Percentiles rank a stretch among this genome's conserved stretches.
phyloP scores from a whole-genome alignment of 2,329 filamentous ascomycete species.

The Fusarium piperis region DNA sequence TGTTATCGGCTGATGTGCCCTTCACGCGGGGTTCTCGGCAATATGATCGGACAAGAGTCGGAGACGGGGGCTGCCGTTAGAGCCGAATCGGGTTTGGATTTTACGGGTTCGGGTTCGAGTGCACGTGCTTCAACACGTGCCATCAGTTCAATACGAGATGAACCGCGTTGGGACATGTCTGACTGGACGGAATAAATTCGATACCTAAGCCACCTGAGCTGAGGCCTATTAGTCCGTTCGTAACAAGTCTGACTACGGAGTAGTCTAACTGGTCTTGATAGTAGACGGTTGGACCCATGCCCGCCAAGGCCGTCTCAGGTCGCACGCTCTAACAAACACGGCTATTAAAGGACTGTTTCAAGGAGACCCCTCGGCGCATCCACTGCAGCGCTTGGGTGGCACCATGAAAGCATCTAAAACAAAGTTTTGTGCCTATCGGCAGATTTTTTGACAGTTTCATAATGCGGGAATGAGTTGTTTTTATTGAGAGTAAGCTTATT shows the following conservation, averaged over 20 bases:
- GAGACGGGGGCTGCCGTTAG: not conserved
- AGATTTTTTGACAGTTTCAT: not conserved
- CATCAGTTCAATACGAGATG: not conserved
- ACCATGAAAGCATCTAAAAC: not conserved
- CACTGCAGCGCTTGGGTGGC: not conserved
- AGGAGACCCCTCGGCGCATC: not conserved
- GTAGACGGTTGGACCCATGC: not conserved
- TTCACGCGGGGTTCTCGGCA: slow-evolving; percentile 18
- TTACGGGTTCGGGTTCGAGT: not conserved
- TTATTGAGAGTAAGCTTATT: not conserved
- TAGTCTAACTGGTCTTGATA: not conserved
- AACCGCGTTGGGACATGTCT: not conserved
- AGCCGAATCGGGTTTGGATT: slow-evolving; percentile 28
- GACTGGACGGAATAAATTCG: slow-evolving; percentile 6
- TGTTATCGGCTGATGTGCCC: not conserved
- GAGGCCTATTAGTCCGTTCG: not conserved
- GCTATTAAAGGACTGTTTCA: slow-evolving; percentile 22
- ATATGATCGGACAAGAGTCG: not conserved
- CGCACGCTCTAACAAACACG: not conserved
- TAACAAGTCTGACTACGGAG: not conserved
- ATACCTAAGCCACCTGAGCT: not conserved
- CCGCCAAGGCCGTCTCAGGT: slow-evolving; percentile 10
- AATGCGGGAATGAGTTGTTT: not conserved
- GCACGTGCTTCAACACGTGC: slow-evolving; percentile 2
- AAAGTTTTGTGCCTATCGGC: not conserved